Percentiles rank a stretch among this genome's conserved stretches.
Evolutionary conservation across 148 eudicot genomes (phyloP).

Genomic region (Fagopyrum tataricum): DNA sequence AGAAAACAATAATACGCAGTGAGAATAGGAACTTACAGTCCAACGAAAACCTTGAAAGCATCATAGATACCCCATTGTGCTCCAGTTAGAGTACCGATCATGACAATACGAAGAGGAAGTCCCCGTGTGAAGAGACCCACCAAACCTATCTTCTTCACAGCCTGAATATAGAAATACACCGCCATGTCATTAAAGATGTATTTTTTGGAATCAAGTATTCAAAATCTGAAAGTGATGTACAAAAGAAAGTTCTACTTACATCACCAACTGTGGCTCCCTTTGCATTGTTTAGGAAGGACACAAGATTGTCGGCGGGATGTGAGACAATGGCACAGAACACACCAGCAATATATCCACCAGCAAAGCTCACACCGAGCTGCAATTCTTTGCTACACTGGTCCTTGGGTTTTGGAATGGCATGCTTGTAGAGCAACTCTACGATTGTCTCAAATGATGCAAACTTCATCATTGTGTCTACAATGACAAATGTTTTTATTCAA

Average conservation of each 20-base stretch:
- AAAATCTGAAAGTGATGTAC: not conserved
- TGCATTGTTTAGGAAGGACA: conserved; percentile 90
- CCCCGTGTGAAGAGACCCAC: conserved; percentile 87
- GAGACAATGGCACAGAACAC: conserved; percentile 90
- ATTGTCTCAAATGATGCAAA: conserved; percentile 95
- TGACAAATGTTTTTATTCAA: not conserved
- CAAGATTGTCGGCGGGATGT: conserved; percentile 93
- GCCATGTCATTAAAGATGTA: not conserved
- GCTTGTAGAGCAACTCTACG: conserved; percentile 73
- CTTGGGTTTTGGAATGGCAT: conserved; percentile 81
- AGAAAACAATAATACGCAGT: not conserved
- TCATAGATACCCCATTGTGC: conserved; percentile 98
- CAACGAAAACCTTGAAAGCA: conserved; percentile 88
- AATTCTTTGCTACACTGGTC: conserved; percentile 73
- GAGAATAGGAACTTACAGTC: conserved; percentile 57
- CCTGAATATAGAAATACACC: conserved; percentile 29
- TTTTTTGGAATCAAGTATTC: not conserved
- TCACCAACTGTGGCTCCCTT: conserved; percentile 93
- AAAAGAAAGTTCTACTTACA: conserved; percentile 37
- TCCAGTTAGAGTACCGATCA: conserved; percentile 96
- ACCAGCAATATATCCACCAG: conserved; percentile 93
- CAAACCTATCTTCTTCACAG: conserved; percentile 75
- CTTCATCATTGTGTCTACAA: conserved; percentile 94
- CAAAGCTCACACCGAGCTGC: conserved; percentile 95
- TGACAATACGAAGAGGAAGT: conserved; percentile 89